Percentiles rank a stretch among this genome's conserved stretches.
Evolutionary conservation across 176 grass and related monocot species (phyloP).

Genomic region (Musa beccarii): DNA sequence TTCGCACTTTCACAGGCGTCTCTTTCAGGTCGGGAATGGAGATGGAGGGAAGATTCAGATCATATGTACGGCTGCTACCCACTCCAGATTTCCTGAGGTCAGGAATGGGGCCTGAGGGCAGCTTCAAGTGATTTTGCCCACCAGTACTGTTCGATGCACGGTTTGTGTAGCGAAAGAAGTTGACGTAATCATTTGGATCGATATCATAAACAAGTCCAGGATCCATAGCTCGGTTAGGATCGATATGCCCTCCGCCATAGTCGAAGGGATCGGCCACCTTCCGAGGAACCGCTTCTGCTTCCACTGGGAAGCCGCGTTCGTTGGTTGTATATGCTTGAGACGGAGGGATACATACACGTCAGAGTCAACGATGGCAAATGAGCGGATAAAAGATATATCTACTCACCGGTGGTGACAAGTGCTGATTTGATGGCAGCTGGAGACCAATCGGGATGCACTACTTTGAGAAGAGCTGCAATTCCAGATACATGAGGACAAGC

Average conservation of each 20-base stretch:
- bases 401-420: constrained; percentile 56
- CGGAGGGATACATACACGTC: background rate
- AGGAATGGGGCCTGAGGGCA: no score
- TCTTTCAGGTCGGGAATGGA: constrained; percentile 31
- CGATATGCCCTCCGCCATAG: constrained; percentile 39
- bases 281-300: constrained; percentile 29
- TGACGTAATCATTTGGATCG: constrained; percentile 45
- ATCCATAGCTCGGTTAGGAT: constrained; percentile 36
- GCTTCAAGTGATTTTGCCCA: background rate
- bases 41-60: constrained; percentile 29
- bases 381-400: background rate
- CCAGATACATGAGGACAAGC: constrained; percentile 33
- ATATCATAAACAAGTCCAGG: constrained; percentile 57
- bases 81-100: background rate
- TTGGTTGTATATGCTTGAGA: constrained; percentile 44
- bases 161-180: constrained; percentile 34
- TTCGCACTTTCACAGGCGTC: constrained; percentile 27
- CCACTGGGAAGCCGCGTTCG: constrained; percentile 24
- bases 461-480: constrained; percentile 55
- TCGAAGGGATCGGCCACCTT: constrained; percentile 48
- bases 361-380: no score
- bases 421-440: constrained; percentile 74
- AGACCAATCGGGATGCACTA: constrained; percentile 57
- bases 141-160: background rate
- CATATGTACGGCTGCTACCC: background rate